These are phyloP conservation scores for Pisolithus sp. DNA, from an alignment of 768 basidiomycete genomes.

Conservation along the genomic window DNA sequence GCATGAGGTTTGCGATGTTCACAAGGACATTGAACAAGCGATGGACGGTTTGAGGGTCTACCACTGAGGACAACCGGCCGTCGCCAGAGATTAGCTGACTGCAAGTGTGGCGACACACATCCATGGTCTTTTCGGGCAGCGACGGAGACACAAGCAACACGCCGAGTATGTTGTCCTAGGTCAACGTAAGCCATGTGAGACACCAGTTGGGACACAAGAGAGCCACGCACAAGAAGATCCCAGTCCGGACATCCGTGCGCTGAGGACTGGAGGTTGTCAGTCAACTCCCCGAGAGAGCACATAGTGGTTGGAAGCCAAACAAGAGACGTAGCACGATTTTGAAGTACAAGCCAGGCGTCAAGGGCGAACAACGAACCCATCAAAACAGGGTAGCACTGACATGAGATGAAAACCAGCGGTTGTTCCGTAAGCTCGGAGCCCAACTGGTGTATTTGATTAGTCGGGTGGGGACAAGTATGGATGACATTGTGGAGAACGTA, in stretches of 20 bases:
- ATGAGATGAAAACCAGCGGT: conserved; percentile 12
- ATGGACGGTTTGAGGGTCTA: conserved; percentile 29
- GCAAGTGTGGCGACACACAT: conserved; percentile 27
- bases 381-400: conserved; percentile 14
- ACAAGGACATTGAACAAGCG: conserved; percentile 42
- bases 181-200: conserved; percentile 7
- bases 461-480: conserved; percentile 21
- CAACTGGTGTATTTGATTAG: conserved; percentile 27
- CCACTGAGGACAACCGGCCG: conserved; percentile 14
- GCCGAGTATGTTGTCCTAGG: conserved; percentile 21
- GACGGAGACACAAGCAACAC: conserved; percentile 21
- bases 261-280: conserved; percentile 18
- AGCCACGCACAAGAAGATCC: conserved; percentile 24
- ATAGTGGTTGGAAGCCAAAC: conserved; percentile 10
- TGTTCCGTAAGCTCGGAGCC: conserved; percentile 26
- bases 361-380: not conserved
- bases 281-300: conserved; percentile 22
- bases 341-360: not conserved
- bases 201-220: not conserved
- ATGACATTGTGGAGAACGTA: conserved; percentile 27
- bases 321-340: conserved; percentile 3
- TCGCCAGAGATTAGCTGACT: conserved; percentile 26
- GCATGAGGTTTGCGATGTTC: conserved; percentile 33
- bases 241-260: conserved; percentile 23
- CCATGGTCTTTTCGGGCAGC: conserved; percentile 25